phyloP scores from a whole-genome alignment of 257 asterid genomes.

The Petrea volubilis region DNA sequence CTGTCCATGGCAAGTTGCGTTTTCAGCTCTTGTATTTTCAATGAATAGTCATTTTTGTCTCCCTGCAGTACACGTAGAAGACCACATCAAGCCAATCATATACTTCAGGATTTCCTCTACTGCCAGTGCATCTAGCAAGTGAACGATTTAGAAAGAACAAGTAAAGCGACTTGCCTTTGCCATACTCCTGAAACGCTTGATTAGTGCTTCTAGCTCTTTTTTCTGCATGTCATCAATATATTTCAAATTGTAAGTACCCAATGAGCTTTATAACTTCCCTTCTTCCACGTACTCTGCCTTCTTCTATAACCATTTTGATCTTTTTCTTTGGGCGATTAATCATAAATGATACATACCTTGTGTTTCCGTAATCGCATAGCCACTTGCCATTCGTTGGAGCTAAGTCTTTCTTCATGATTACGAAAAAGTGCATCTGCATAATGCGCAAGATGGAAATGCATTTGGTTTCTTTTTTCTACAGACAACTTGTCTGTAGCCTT shows the following conservation, averaged over 20 bases:
- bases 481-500: slow-evolving; percentile 56
- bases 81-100: slow-evolving; percentile 27
- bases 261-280: slow-evolving; percentile 9
- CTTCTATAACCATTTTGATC: slow-evolving; percentile 13
- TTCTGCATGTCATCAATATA: slow-evolving; percentile 49
- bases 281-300: slow-evolving; percentile 23
- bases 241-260: slow-evolving; percentile 20
- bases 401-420: slow-evolving; percentile 88
- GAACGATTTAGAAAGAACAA: slow-evolving; percentile 9
- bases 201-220: slow-evolving; percentile 85
- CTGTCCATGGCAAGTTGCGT: slow-evolving; percentile 90
- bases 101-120: slow-evolving; percentile 4
- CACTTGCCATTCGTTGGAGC: slow-evolving; percentile 95
- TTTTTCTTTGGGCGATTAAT: neutral
- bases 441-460: slow-evolving; percentile 98
- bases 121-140: slow-evolving; percentile 8
- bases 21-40: slow-evolving; percentile 82
- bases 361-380: slow-evolving; percentile 80
- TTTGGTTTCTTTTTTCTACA: slow-evolving; percentile 70
- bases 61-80: slow-evolving; percentile 56
- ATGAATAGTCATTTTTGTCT: slow-evolving; percentile 72
- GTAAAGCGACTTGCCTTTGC: slow-evolving; percentile 57
- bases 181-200: slow-evolving; percentile 69
- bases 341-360: slow-evolving; percentile 52
- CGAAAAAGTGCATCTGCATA: slow-evolving; percentile 97